Percentiles rank a stretch among this genome's conserved stretches.
Conservation (phyloP, 179 eudicot genomes). For the Heliamphora pulchella region DNA sequence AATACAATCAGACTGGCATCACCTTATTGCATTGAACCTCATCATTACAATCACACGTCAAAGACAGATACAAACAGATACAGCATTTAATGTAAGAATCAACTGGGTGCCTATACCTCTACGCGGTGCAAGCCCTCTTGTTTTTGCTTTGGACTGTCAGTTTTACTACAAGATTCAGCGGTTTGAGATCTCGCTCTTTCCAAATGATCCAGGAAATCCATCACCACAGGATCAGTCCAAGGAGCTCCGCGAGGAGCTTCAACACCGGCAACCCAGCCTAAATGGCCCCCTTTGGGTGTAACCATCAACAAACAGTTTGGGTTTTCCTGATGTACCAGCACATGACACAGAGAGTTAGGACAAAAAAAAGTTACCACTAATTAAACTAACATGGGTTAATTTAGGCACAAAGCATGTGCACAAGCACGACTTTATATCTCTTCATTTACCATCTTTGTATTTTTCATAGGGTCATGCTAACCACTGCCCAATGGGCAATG, state of each 20-base stretch:
- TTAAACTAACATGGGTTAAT: background rate
- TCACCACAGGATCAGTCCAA: conserved; percentile 91
- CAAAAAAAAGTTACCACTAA: background rate
- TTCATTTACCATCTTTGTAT: no score
- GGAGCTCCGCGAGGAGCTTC: conserved; percentile 84
- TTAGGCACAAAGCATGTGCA: background rate
- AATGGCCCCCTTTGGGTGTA: conserved; percentile 91
- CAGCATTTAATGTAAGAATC: conserved; percentile 11
- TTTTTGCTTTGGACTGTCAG: background rate
- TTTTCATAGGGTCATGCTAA: no score
- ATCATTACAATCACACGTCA: background rate
- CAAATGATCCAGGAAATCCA: conserved; percentile 68
- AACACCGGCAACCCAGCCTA: conserved; percentile 91
- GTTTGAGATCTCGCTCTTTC: conserved; percentile 30
- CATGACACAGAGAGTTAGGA: background rate
- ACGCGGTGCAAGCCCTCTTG: conserved; percentile 21
- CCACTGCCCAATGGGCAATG: no score
- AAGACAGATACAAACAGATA: background rate
- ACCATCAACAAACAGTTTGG: conserved; percentile 72
- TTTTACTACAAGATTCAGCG: conserved; percentile 17
- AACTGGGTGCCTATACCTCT: conserved; percentile 25
- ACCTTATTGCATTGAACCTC: background rate
- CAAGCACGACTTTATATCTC: no score
- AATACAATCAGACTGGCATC: background rate
- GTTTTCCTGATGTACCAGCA: conserved; percentile 51